Evolutionary conservation across 2,329 filamentous ascomycete genomes (phyloP), one percentile per base, ranked within the genome.

Genomic region (Penicillium olsonii): DNA sequence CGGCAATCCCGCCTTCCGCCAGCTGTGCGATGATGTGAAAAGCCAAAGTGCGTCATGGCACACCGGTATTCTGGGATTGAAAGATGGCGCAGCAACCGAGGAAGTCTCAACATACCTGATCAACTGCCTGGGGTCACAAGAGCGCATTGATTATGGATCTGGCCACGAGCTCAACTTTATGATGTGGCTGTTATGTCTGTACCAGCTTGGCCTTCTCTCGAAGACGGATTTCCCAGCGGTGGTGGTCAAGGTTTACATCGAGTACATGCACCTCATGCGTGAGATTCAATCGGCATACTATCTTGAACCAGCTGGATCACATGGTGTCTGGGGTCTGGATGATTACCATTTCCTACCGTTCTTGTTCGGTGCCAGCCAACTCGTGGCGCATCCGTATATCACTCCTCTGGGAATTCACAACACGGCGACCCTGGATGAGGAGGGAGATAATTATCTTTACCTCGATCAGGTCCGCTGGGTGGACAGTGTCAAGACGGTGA

Each of bases 341-440:
- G 94, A 99, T 70, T 96, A 99, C 73, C 92, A 95, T 60, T 99
- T 99, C 73, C 76, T 96, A 1, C 94, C 95, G 0, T 99, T 97
- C 68, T 82, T 99, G 11, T 95, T 97, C 56, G 94, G 94, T 17
- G 91, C 94, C 29, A 87, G 91, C 19, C 95, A 99, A 72, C 81
- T 96, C 15, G 78, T 94, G 14, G 84, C 89, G 56, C 94, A 99
- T 67, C 87, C 78, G 35, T 96, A 81, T 69, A 88, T 88, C 68
- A 95, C 82, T 24, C 89, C 83, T 39, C 81, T 84, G 64, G 87
- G 79, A 19, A 96, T 99, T 60, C 95, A 99, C 74, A 92, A 95
- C 65, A 82, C 87, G 45, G 82, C 95, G 6, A 84, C 90, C 0
- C 78, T 99, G 12, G 94, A 97, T 67, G 91, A 97, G 68, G 92